phyloP scores from a whole-genome alignment of 805 yeast species.

The Wickerhamomyces hampshirensis region DNA sequence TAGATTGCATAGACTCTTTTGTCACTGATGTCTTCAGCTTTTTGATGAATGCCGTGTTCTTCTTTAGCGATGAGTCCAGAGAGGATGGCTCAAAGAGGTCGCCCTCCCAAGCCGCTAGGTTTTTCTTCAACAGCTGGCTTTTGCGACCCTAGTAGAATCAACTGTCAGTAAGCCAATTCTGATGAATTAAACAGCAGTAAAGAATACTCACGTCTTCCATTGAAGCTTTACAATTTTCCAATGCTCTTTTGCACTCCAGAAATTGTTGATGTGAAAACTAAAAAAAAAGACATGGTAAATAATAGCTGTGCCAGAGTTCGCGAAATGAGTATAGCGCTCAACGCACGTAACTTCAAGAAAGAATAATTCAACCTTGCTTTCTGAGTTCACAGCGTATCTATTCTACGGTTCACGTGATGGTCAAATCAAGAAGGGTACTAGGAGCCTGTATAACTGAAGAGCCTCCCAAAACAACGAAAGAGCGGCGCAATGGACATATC shows the following conservation, averaged over 20 bases:
- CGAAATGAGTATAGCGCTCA: too few relatives aligned
- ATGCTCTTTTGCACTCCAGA: not conserved
- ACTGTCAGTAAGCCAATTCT: not conserved
- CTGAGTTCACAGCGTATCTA: too few relatives aligned
- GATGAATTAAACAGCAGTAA: too few relatives aligned
- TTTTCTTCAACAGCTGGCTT: constrained; percentile 10
- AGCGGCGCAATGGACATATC: too few relatives aligned
- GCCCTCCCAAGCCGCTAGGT: constrained; percentile 20
- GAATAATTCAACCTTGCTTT: too few relatives aligned
- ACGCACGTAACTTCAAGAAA: too few relatives aligned
- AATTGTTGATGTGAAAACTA: not conserved
- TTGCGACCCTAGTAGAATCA: not conserved
- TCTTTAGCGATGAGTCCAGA: constrained; percentile 74
- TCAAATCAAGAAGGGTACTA: not conserved
- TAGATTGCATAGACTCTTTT: constrained; percentile 41
- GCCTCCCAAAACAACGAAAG: too few relatives aligned
- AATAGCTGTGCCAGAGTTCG: too few relatives aligned
- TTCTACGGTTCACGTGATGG: too few relatives aligned
- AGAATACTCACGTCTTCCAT: constrained; percentile 10
- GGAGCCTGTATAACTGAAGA: not conserved
- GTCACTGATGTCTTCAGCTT: constrained; percentile 55
- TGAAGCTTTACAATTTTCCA: too few relatives aligned
- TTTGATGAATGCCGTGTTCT: constrained; percentile 74
- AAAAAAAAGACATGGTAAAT: too few relatives aligned
- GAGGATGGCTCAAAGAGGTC: constrained; percentile 11